Percentiles rank a stretch among this genome's conserved stretches.
phyloP scores from a whole-genome alignment of 495 filamentous ascomycete genomes.

The Aspergillus ostianus region DNA sequence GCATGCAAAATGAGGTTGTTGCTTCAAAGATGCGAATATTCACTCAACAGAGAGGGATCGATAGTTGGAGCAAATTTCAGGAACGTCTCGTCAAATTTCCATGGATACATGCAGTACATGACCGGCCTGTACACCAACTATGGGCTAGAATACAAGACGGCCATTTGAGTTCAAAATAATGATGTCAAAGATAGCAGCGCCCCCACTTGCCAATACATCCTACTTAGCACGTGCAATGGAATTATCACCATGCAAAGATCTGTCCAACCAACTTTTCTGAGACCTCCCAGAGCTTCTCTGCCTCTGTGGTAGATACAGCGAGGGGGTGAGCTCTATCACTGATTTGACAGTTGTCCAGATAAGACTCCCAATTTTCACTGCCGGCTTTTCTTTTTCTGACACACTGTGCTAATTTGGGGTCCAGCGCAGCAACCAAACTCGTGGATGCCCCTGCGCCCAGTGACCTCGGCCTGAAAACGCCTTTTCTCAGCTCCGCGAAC shows the following conservation, averaged over 20 bases:
- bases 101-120: constrained; percentile 25
- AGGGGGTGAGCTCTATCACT: constrained; percentile 23
- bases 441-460: constrained; percentile 41
- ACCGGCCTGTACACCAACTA: constrained; percentile 16
- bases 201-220: not conserved
- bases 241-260: constrained; percentile 36
- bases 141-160: constrained; percentile 17
- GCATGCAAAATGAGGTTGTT: constrained; percentile 10
- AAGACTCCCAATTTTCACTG: constrained; percentile 36
- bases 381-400: constrained; percentile 28
- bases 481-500: constrained; percentile 17
- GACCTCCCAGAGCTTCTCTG: constrained; percentile 48
- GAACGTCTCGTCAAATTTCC: constrained; percentile 17
- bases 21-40: constrained; percentile 12
- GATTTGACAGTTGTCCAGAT: constrained; percentile 41
- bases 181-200: too few species aligned
- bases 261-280: constrained; percentile 51
- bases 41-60: constrained; percentile 9
- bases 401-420: constrained; percentile 32
- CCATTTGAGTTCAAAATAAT: not conserved
- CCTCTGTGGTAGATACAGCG: constrained; percentile 34
- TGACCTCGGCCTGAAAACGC: constrained; percentile 20
- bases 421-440: constrained; percentile 44
- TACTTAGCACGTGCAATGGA: not conserved
- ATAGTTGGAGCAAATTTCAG: constrained; percentile 17